Base-by-base conservation (phyloP, 2,329 filamentous ascomycete genomes). In the Colletotrichum sp. region DNA sequence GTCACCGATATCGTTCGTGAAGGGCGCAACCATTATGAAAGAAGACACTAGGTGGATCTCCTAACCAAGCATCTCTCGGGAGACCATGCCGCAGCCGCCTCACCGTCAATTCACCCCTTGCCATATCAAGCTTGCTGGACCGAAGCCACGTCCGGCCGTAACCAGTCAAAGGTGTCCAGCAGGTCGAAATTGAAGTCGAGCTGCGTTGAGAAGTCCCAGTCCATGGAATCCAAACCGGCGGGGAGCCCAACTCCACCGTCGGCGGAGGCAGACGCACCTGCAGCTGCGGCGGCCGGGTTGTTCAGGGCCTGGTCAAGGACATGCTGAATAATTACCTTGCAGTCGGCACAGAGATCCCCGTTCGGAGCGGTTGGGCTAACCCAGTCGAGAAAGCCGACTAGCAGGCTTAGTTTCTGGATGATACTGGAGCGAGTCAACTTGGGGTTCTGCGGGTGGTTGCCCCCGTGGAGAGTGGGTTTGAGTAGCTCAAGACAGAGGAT, bases 341-440 rank as follows among this genome's bases (percentile, higher is more conserved):
- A 88, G 25, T 86, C 82, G 22, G 79, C 81, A 77, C 88, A 90
- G 8, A 90, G 81, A n/a, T 86, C 84, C 8, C 85, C 86, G 36
- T 90, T 90, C 3, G 88, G 87, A 0, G 87, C 87, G 3, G 85
- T 84, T 0, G 87, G 87, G 6, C 84, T 83, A 2, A 90, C 83
- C 88, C 88, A 90, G 67, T 88, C 87, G 13, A 90, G 82, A 70
- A 89, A 90, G 0, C 87, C 88, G 4, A 89, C 84, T 0, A 90
- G 81, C 2, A 90, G 85, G 73, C 87, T 89, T 3, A 90, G 83
- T 70, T 90, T 88, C 77, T 90, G 88, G 39, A 90, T 86, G 10
- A 90, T 88, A 55, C 84, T 86, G 1, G 88, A 89, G 1, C 87
- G 84, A 5, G 85, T 88, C 12, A 89, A 80, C 16, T 80, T 79